These are phyloP conservation scores for Eleusine indica DNA, from an alignment of 176 grass and related monocot genomes.

Conservation along the genomic window DNA sequence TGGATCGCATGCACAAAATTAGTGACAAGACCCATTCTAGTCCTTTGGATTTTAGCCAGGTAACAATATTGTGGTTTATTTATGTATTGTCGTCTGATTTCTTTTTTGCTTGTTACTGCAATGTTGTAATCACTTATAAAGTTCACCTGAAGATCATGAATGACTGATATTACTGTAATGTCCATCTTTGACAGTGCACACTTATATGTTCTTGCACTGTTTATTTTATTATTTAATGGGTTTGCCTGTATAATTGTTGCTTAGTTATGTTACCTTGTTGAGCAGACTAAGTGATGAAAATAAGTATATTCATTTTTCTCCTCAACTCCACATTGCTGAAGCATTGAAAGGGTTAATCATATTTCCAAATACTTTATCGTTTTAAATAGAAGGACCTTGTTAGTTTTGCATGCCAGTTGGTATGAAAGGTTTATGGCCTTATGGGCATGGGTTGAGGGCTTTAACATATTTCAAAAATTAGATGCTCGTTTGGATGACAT, in stretches of 20 bases:
- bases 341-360: not conserved
- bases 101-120: conserved; percentile 5
- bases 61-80: conserved; percentile 40
- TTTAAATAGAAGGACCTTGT: not conserved
- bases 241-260: not conserved
- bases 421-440: too few relatives aligned
- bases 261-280: conserved; percentile 10
- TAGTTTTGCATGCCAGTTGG: too few relatives aligned
- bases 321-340: not conserved
- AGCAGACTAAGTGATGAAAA: not conserved
- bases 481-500: not conserved
- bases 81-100: conserved; percentile 4
- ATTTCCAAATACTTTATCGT: not conserved
- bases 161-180: not conserved
- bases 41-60: conserved; percentile 74
- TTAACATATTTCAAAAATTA: not conserved
- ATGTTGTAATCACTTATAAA: not conserved
- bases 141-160: not conserved
- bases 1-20: conserved; percentile 50
- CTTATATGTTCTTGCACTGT: not conserved
- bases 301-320: conserved; percentile 17
- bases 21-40: conserved; percentile 65
- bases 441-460: too few relatives aligned
- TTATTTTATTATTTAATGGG: conserved; percentile 12
- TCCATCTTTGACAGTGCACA: not conserved